Conservation (phyloP, 169 alveolate genomes). For the Cryptosporidium viatorum region DNA sequence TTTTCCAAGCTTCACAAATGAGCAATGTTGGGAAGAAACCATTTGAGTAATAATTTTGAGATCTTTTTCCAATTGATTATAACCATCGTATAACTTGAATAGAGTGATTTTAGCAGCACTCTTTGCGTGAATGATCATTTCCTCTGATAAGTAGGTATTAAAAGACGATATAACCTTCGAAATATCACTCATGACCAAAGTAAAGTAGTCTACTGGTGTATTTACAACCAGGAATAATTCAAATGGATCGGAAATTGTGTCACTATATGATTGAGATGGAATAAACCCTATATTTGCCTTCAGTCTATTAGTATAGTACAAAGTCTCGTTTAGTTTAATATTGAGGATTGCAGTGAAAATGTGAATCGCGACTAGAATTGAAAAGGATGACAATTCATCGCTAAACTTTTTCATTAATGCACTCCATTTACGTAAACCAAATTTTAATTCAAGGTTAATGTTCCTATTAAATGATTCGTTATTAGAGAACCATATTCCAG, state of each 20-base stretch:
- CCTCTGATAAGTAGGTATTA: neutral
- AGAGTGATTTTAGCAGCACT: neutral
- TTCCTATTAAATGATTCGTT: neutral
- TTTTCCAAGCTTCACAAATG: neutral
- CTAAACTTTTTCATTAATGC: neutral
- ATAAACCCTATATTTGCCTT: neutral
- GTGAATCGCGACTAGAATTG: neutral
- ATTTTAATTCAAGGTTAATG: constrained; percentile 6
- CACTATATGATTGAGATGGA: neutral
- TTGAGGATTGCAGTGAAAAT: neutral
- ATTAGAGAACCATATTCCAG: constrained; percentile 25
- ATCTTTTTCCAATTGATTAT: constrained; percentile 1
- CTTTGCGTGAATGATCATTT: neutral
- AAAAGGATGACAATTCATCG: neutral
- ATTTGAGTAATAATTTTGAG: constrained; percentile 2
- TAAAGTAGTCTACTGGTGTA: constrained; percentile 1
- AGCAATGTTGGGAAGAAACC: constrained; percentile 32
- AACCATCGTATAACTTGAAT: neutral
- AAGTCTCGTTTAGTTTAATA: neutral
- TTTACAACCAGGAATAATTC: constrained; percentile 10
- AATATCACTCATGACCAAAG: neutral
- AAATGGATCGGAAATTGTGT: constrained; percentile 29
- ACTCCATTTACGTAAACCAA: constrained; percentile 3
- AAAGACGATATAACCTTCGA: neutral
- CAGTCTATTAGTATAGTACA: neutral